A percentile compares a stretch with the other conserved stretches of the same genome.
phyloP scores from a whole-genome alignment of 169 alveolate species.

The Cryptosporidium baileyi region DNA sequence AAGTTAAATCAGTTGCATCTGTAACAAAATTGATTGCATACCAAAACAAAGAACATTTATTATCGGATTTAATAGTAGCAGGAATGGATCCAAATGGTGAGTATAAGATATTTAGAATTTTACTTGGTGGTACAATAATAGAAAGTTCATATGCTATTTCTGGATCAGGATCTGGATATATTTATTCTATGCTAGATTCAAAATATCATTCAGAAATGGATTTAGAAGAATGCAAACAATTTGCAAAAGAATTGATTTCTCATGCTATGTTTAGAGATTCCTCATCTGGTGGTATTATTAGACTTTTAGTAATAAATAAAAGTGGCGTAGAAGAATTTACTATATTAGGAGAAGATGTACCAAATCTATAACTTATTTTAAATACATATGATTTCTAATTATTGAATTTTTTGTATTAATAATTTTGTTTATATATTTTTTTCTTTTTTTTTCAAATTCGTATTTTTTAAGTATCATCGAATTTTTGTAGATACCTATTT shows the following conservation, averaged over 20 bases:
- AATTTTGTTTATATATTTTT: not conserved
- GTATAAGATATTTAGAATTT: conserved; percentile 85
- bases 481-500: not conserved
- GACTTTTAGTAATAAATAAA: conserved; percentile 73
- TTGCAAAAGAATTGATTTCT: conserved; percentile 81
- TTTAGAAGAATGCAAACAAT: conserved; percentile 83
- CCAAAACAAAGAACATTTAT: conserved; percentile 83
- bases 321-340: conserved; percentile 31
- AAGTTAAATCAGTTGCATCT: conserved; percentile 79
- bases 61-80: conserved; percentile 89
- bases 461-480: not conserved
- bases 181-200: conserved; percentile 86
- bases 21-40: conserved; percentile 81
- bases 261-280: conserved; percentile 91
- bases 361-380: conserved; percentile 40
- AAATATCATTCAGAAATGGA: conserved; percentile 85
- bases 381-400: not conserved
- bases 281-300: conserved; percentile 90
- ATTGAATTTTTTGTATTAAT: not conserved
- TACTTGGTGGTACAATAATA: conserved; percentile 89
- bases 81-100: conserved; percentile 87
- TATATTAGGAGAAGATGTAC: conserved; percentile 65
- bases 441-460: not conserved
- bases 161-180: conserved; percentile 92
- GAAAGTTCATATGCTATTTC: conserved; percentile 85